Conservation (phyloP, 257 asterid species). For the Lithospermum erythrorhizon region DNA sequence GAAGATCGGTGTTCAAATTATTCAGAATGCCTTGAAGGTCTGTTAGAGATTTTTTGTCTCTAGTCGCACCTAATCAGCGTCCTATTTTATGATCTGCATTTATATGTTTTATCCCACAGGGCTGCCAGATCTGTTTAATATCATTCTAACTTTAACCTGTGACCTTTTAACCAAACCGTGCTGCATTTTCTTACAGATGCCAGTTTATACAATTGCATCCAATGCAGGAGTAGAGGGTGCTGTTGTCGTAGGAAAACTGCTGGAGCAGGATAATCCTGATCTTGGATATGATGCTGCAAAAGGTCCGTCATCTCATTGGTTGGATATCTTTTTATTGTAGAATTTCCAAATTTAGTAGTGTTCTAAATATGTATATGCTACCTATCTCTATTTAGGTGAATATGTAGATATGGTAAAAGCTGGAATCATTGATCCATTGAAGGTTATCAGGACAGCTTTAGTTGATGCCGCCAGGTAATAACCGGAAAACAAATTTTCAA, state of each 20-base stretch:
- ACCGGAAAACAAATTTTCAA: neutral
- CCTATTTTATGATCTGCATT: neutral
- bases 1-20: slow-evolving; percentile 86
- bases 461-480: slow-evolving; percentile 90
- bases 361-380: neutral
- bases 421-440: slow-evolving; percentile 81
- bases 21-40: slow-evolving; percentile 92
- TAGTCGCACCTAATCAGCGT: neutral
- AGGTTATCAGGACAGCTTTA: slow-evolving; percentile 85
- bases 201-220: slow-evolving; percentile 67
- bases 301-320: slow-evolving; percentile 23
- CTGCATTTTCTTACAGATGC: slow-evolving; percentile 34
- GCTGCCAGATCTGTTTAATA: neutral
- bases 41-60: neutral
- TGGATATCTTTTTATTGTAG: neutral
- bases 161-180: neutral
- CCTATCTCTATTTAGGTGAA: slow-evolving; percentile 38
- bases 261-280: slow-evolving; percentile 78
- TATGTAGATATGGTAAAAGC: slow-evolving; percentile 89
- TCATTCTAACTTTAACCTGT: neutral
- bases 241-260: slow-evolving; percentile 79
- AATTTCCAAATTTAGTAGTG: neutral
- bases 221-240: slow-evolving; percentile 99
- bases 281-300: slow-evolving; percentile 96
- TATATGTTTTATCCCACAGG: neutral